phyloP scores from a whole-genome alignment of 768 basidiomycete species.

The Baorangia bicolor region DNA sequence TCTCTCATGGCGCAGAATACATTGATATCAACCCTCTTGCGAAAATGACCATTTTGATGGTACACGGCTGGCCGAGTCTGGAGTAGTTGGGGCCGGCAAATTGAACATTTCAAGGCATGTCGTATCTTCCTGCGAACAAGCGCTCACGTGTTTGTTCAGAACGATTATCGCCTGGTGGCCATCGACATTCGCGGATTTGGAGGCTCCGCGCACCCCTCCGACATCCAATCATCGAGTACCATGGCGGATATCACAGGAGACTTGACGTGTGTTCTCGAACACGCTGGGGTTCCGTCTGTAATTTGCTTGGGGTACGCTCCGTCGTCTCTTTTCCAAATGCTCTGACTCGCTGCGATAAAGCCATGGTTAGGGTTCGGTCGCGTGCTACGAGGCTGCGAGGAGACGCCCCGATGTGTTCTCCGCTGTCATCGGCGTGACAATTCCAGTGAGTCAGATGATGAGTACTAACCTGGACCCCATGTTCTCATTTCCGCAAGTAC shows the following conservation, averaged over 20 bases:
- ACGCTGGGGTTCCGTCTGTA: no score
- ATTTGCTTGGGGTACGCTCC: slow-evolving; percentile 58
- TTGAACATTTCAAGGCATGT: no score
- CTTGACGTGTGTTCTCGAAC: slow-evolving; percentile 57
- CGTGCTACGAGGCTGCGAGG: slow-evolving; percentile 72
- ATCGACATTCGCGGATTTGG: slow-evolving; percentile 71
- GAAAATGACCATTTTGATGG: no score
- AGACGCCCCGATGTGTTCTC: no score
- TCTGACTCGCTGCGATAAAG: slow-evolving; percentile 30
- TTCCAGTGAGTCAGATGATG: slow-evolving; percentile 37
- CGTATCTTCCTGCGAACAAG: no score
- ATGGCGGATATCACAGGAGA: slow-evolving; percentile 59
- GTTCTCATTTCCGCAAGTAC: slow-evolving; percentile 17
- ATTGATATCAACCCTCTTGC: no score
- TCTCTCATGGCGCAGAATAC: no score
- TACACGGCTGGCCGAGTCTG: slow-evolving; percentile 79
- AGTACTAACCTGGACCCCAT: not conserved
- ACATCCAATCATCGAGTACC: no score
- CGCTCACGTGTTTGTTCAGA: slow-evolving; percentile 29
- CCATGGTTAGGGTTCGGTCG: slow-evolving; percentile 71
- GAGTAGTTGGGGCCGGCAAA: slow-evolving; percentile 72
- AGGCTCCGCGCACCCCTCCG: slow-evolving; percentile 58
- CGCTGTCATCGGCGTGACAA: no score
- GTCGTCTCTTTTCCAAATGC: not conserved
- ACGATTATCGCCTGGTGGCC: slow-evolving; percentile 60